Base-by-base conservation (phyloP, 192 early-diverging fungal genomes). In the Backusella sp. region DNA sequence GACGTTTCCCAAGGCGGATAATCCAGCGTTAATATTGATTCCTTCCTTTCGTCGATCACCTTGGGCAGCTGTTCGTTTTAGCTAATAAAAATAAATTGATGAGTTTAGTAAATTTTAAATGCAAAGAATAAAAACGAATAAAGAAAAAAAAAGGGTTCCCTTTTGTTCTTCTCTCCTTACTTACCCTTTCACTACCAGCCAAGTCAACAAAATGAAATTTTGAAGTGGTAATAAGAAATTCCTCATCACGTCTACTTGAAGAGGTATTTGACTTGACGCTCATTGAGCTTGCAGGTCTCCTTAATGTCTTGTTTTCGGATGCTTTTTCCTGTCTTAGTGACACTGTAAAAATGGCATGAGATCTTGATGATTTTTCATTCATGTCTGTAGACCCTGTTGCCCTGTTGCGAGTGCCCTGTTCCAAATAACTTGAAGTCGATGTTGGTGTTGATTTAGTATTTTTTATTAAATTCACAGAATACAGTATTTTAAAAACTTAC, bases 121-220 rank as follows among this genome's bases (percentile, higher is more conserved):
- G 36, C 9, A 32, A 32, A 44, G 12, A 44, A 19, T 19, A n/a
- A 17, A 44, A 23, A 66, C 15, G 32, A 32, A 32, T 32, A 32
- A 72, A 32, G 26, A 68, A 32, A 35, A 68, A 46, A 65, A 11
- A 46, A 37, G 39, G 30, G 23, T 46, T 71, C 36, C 1, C 39
- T 44, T 8, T 62, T 52, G 2, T 41, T 15, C 23, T 44, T 56
- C 15, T 62, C 7, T 23, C 30, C 26, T 1, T 21, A 7, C 39
- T 66, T 86, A 89, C 84, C 70, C 94, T 85, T 86, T 99, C 97
- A 26, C 95, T 96, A 34, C 98, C 98, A n/a, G 98, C 98, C 76
- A 99, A 85, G 87, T 99, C 98, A 41, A 99, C 98, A 89, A 99
- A 99, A 77, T 97, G 92, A 77, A 99, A 97, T 85, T 99, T 99